Percentiles rank a stretch among this genome's conserved stretches.
phyloP scores from a whole-genome alignment of 306 rosid genomes.

The Alnus glutinosa region DNA sequence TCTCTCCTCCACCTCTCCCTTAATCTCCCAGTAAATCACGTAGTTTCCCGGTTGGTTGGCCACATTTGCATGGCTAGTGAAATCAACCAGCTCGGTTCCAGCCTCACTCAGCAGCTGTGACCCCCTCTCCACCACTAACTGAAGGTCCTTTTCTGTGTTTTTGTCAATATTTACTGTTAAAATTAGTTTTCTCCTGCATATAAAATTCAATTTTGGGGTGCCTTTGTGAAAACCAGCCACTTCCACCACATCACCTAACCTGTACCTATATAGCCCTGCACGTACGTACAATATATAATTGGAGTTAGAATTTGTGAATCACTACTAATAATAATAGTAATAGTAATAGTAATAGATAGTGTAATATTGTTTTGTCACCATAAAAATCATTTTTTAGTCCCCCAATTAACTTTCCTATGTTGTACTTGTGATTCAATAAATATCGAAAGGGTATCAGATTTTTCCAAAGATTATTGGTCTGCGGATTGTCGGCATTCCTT shows the following conservation, averaged over 20 bases:
- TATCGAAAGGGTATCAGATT: neutral
- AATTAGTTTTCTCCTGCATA: conserved; percentile 76
- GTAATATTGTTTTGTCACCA: no score
- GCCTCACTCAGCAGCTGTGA: conserved; percentile 42
- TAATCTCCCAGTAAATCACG: conserved; percentile 79
- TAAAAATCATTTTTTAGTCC: no score
- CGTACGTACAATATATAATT: neutral
- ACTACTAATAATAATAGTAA: no score
- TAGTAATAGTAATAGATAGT: no score
- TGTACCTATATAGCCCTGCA: conserved; percentile 82
- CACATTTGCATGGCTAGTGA: conserved; percentile 73
- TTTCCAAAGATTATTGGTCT: neutral
- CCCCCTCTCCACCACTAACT: conserved; percentile 74
- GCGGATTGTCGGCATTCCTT: conserved; percentile 4
- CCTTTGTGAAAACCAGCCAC: conserved; percentile 73
- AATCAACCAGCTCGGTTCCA: conserved; percentile 71
- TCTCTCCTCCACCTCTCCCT: conserved; percentile 64
- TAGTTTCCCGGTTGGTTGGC: conserved; percentile 65
- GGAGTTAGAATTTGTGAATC: neutral
- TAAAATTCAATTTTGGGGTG: conserved; percentile 76
- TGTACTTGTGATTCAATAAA: conserved; percentile 7
- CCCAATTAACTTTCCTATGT: neutral
- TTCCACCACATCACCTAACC: conserved; percentile 96
- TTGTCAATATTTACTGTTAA: conserved; percentile 82
- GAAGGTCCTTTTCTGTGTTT: conserved; percentile 90